A percentile compares a stretch with the other conserved stretches of the same genome.
Evolutionary conservation across 1,139 yeast species (phyloP).

Genomic region (Komagataea norvegica): DNA sequence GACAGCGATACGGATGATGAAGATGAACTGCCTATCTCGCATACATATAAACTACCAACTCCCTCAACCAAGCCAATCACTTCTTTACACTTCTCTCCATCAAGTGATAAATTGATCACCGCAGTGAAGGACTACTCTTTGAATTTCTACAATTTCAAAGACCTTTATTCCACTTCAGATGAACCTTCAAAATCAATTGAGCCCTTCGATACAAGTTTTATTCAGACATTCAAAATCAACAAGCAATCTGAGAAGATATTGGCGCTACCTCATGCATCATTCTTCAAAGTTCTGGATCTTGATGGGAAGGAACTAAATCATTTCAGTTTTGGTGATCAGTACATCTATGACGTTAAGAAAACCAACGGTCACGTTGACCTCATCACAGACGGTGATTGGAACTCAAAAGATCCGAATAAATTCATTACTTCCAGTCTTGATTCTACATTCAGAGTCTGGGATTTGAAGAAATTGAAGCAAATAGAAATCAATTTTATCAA

Average conservation of each 20-base stretch:
- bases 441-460: conserved; percentile 27
- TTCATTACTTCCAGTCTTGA: conserved; percentile 22
- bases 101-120: conserved; percentile 11
- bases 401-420: not conserved
- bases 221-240: conserved; percentile 10
- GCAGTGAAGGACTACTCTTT: conserved; percentile 9
- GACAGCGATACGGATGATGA: conserved; percentile 10
- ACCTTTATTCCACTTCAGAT: conserved; percentile 11
- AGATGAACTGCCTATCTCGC: conserved; percentile 24
- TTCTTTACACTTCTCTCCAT: conserved; percentile 7
- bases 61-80: conserved; percentile 9
- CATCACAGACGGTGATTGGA: conserved; percentile 23
- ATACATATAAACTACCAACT: conserved; percentile 11
- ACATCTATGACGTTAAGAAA: conserved; percentile 23
- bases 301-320: conserved; percentile 14
- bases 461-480: conserved; percentile 15
- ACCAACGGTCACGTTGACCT: conserved; percentile 26
- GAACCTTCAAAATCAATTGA: conserved; percentile 10
- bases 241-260: conserved; percentile 5
- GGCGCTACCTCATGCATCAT: conserved; percentile 8
- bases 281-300: conserved; percentile 15
- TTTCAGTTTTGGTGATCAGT: conserved; percentile 23
- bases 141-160: conserved; percentile 15
- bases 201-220: conserved; percentile 14
- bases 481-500: conserved; percentile 15